phyloP scores from a whole-genome alignment of 495 filamentous ascomycete species.

The Aspergillus sclerotioniger region DNA sequence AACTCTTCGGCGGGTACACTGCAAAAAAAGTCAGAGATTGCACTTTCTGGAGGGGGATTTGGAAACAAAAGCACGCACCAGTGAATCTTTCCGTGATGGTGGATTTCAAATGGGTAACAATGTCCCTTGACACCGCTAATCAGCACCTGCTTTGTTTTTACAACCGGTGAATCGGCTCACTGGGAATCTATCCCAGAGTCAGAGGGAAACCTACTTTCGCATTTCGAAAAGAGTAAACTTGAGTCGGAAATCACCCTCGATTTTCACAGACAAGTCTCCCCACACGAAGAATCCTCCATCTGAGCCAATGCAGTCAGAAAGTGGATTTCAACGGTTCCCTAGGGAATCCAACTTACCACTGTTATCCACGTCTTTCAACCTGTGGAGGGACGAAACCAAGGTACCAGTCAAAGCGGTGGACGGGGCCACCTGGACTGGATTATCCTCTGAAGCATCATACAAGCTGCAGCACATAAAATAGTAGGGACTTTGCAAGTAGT shows the following conservation, averaged over 20 bases:
- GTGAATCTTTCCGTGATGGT: constrained; percentile 72
- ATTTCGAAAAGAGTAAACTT: constrained; percentile 89
- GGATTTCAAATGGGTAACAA: constrained; percentile 66
- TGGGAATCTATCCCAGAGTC: neutral
- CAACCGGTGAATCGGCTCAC: neutral
- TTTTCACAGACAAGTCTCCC: constrained; percentile 82
- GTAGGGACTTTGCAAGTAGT: constrained; percentile 74
- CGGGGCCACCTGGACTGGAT: constrained; percentile 49
- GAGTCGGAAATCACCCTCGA: constrained; percentile 74
- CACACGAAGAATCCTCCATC: constrained; percentile 99
- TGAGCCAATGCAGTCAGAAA: constrained; percentile 24
- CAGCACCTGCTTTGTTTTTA: neutral
- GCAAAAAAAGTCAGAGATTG: constrained; percentile 20
- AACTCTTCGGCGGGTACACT: constrained; percentile 77
- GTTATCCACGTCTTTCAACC: constrained; percentile 89
- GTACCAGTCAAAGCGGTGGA: constrained; percentile 70
- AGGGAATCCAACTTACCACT: constrained; percentile 48
- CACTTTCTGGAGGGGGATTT: neutral
- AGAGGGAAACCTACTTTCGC: constrained; percentile 55
- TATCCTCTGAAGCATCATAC: constrained; percentile 61
- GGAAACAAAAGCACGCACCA: constrained; percentile 41
- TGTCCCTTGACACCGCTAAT: constrained; percentile 27
- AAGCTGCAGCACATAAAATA: constrained; percentile 77
- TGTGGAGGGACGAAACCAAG: constrained; percentile 86
- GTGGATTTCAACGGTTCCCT: neutral